These are phyloP conservation scores for Wickerhamiella spandovensis DNA, from an alignment of 805 yeast genomes.

Conservation along the genomic window DNA sequence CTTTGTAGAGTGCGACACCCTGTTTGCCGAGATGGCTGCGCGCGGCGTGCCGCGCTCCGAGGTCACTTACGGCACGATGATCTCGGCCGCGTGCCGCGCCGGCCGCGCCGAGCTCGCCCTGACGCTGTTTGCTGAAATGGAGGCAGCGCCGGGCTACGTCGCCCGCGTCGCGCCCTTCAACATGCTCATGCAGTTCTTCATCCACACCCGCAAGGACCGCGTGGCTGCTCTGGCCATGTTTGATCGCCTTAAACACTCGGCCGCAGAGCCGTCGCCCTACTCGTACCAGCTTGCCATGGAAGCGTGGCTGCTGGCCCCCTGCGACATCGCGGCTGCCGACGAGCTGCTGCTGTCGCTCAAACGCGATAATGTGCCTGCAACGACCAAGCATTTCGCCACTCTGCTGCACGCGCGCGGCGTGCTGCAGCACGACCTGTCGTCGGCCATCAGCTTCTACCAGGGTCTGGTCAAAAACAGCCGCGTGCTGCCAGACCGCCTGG, in stretches of 20 bases:
- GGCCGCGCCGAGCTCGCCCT: slow-evolving; percentile 24
- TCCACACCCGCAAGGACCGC: slow-evolving; percentile 23
- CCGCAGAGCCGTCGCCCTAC: slow-evolving; percentile 24
- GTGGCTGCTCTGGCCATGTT: slow-evolving; percentile 23
- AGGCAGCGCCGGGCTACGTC: slow-evolving; percentile 19
- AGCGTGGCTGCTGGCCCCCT: slow-evolving; percentile 23
- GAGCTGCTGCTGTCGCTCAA: slow-evolving; percentile 22
- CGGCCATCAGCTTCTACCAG: slow-evolving; percentile 25
- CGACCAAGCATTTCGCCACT: slow-evolving; percentile 27
- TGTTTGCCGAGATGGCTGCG: slow-evolving; percentile 23
- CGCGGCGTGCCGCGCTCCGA: slow-evolving; percentile 18
- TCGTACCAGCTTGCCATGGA: slow-evolving; percentile 31
- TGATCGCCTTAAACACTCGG: slow-evolving; percentile 18
- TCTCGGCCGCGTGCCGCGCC: slow-evolving; percentile 27
- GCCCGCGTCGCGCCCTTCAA: slow-evolving; percentile 28
- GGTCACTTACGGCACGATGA: slow-evolving; percentile 29
- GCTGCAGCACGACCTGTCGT: slow-evolving; percentile 20
- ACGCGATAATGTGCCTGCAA: slow-evolving; percentile 18
- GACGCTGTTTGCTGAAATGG: slow-evolving; percentile 26
- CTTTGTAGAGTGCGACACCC: slow-evolving; percentile 21
- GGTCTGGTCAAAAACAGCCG: slow-evolving; percentile 20
- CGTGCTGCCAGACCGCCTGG: slow-evolving; percentile 25
- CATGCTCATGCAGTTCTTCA: slow-evolving; percentile 27
- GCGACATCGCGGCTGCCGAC: slow-evolving; percentile 24
- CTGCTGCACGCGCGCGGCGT: slow-evolving; percentile 29